Base-by-base conservation (phyloP, 495 filamentous ascomycete genomes). In the Podospora tetraspora region DNA sequence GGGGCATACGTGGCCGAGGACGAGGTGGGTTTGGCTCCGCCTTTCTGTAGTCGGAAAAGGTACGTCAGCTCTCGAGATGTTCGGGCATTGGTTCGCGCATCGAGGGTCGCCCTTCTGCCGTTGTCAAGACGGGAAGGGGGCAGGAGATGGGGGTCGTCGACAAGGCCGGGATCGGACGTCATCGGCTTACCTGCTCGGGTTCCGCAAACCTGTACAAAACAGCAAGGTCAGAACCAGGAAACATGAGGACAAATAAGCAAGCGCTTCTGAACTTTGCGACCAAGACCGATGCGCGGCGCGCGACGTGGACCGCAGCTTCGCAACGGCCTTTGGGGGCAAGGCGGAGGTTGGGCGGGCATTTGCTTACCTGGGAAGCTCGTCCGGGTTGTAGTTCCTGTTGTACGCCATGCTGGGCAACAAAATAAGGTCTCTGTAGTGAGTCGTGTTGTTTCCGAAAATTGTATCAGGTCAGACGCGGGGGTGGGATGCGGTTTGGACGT, bases 351-450 rank as follows among this genome's bases (percentile, higher is more conserved):
- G 10, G 52, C 37, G 62, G 43, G 43, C 29, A 27, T 57, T 21
- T 23, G 88, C 93, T 87, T 83, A 96, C 90, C 93, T 92, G 78
- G 95, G 95, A 68, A 99, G 88, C 79, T 93, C 92, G 82, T 99
- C 96, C n/a, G 94, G 94, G 75, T 99, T 97, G 81, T 91, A 93
- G 57, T 87, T 85, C 74, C 89, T 87, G 77, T 96, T 97, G 85
- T 99, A 98, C 32, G 95, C 95, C 95, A 98, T 99, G 25, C 70
- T 79, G 70, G 63, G 62, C 64, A 64, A 21, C 63, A 64, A 30
- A 66, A 58, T 57, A 52, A 29, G 68, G 67, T n/a, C 43, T n/a
- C 43, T 34, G 43, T 4, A 8, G 70, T 23, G 30, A 43, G 34
- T 21, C 19, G 21, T 29, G 59, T n/a, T 7, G 43, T 52, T 43